Evolutionary conservation across 225 moss, liverwort and hornwort species (phyloP).

Genomic region (Rhytidiadelphus loreus): DNA sequence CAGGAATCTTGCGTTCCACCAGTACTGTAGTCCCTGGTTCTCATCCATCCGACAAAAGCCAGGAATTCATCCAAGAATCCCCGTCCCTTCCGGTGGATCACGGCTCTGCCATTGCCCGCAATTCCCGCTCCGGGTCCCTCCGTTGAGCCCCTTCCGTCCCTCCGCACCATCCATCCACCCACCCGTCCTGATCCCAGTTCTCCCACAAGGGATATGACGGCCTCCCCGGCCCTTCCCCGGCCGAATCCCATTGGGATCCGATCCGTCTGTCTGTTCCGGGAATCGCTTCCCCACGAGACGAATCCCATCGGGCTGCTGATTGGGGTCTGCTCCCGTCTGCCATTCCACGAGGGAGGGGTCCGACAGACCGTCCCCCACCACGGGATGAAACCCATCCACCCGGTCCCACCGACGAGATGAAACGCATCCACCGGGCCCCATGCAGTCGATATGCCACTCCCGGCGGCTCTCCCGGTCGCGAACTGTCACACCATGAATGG

Average conservation of each 20-base stretch:
- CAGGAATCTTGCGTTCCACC: too few species aligned
- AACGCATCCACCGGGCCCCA: not conserved
- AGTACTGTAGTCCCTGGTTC: too few species aligned
- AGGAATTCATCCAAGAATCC: not conserved
- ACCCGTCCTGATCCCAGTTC: not conserved
- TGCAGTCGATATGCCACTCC: not conserved
- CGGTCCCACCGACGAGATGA: not conserved
- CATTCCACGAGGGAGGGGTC: not conserved
- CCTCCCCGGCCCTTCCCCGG: not conserved
- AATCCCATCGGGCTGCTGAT: not conserved
- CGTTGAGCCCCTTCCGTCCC: not conserved
- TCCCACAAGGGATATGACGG: not conserved
- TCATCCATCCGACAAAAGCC: not conserved
- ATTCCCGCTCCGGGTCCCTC: not conserved
- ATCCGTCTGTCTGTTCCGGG: not conserved
- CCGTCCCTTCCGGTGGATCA: not conserved
- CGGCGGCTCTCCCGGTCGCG: not conserved
- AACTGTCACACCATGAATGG: not conserved
- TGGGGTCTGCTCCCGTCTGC: not conserved
- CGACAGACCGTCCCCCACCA: not conserved
- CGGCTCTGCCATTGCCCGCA: too few species aligned
- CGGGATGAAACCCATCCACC: not conserved
- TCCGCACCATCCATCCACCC: not conserved
- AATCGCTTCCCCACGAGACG: not conserved
- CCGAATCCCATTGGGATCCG: not conserved